Base-by-base conservation (phyloP, 2,329 filamentous ascomycete genomes). In the Bimuria novae-zelandiae region DNA sequence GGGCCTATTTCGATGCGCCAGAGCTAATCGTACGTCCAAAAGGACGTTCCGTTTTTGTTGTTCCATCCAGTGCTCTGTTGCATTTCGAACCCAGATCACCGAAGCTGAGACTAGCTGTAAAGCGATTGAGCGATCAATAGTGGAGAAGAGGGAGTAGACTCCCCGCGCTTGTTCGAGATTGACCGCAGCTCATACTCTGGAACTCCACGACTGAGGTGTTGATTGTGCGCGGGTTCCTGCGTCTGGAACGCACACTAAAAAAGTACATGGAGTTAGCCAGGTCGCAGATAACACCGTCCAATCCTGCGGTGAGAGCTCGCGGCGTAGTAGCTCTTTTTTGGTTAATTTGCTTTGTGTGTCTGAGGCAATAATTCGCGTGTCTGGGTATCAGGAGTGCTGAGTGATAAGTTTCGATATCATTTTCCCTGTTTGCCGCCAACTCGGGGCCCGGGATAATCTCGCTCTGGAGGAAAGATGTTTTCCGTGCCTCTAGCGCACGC, bases 141-240 rank as follows among this genome's bases (percentile, higher is more conserved):
- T 36, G 43, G 43, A 32, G 43, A 46, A 36, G 19, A 23, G 22
- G 16, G 17, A n/a, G n/a, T 19, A 8, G 11, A n/a, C 41, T 33
- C 41, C 43, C 19, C 43, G n/a, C 30, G 29, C 21, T 27, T 27
- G 7, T 25, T 22, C 30, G 21, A 35, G 21, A 16, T 25, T 11
- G 11, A 22, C 12, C 10, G 19, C 21, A 36, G 40, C 40, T 25
- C 40, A n/a, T 21, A 27, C 39, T 16, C 11, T 19, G 43, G 21
- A 32, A 19, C 43, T 46, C 43, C 43, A 37, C 37, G 12, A 41
- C 30, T 36, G 37, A 49, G 19, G 23, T 30, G 7, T 47, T 22
- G 44, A 47, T 37, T 23, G 29, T 37, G 48, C 33, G 39, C 40
- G 56, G 59, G 59, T 61, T 61, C 59, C 59, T 61, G 59, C 59